Base-by-base conservation (phyloP, 495 filamentous ascomycete species). In the Neurospora tetrasperma region DNA sequence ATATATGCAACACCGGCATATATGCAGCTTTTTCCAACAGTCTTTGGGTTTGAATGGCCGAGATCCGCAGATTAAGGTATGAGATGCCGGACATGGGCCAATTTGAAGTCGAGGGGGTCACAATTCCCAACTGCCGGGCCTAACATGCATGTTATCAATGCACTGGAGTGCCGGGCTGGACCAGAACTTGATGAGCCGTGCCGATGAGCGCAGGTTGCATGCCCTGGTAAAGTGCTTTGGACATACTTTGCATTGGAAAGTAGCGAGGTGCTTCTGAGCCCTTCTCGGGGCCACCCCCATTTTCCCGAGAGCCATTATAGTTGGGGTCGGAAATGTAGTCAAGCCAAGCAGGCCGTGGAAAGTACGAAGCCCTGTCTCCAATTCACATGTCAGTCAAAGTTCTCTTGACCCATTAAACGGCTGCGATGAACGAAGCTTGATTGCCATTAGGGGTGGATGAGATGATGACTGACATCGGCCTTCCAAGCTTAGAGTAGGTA, bases 231-330 rank as follows among this genome's bases (percentile, higher is more conserved):
- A 96, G 6, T 91, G 89, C 78, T 97, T 96, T 6, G 93, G 93
- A 73, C 93, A 97, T 7, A 96, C 85, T 12, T 80, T 90, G 76
- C 93, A 97, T 75, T 96, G 93, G 80, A 96, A 97, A 1, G 93
- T 97, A 5, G 93, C 93, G 2, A 96, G 96, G 78, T 99, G 96
- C 76, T 98, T 99, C 79, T 98, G 96, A 11, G 92, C 89, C 10
- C 96, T 92, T 76, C 92, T 95, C 5, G 87, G 81, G 2, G 12
- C 77, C 82, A 31, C 85, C 79, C 23, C 89, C 88, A 44, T 82
- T 81, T 14, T 74, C 74, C 27, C 79, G 77, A n/a, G 70, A 83
- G 84, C 40, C 90, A 70, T 91, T 92, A 72, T 94, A 92, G 35
- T 92, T 90, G 2, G 95, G 94, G 77, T 97, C 93, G 16, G 94